Evolutionary conservation across 2,329 filamentous ascomycete genomes (phyloP).

Genomic region (Scedosporium minutisporum): DNA sequence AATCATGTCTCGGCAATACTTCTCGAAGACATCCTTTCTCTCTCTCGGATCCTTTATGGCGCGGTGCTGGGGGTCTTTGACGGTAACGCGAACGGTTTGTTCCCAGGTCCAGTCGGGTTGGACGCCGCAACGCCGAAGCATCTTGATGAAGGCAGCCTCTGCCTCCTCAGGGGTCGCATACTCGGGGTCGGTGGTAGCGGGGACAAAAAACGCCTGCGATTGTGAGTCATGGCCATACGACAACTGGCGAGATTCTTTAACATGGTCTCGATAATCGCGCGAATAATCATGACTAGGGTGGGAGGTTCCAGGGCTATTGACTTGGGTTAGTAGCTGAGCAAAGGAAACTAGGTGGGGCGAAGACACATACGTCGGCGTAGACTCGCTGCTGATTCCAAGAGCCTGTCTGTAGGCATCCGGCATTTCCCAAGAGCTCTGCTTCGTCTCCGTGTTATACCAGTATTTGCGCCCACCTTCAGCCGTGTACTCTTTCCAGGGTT

Average conservation of each 20-base stretch:
- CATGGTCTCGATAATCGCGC: constrained; percentile 8
- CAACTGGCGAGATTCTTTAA: constrained; percentile 47
- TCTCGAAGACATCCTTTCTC: constrained; percentile 83
- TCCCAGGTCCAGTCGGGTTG: constrained; percentile 92
- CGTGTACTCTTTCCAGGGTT: constrained; percentile 90
- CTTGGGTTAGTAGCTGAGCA: constrained; percentile 6
- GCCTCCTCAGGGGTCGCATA: constrained; percentile 77
- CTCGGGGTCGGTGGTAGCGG: constrained; percentile 62
- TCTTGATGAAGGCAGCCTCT: constrained; percentile 84
- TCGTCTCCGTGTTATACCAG: constrained; percentile 89
- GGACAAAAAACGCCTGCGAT: constrained; percentile 46
- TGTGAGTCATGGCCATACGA: constrained; percentile 46
- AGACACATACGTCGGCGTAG: constrained; percentile 31
- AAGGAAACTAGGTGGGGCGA: not conserved
- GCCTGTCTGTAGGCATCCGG: constrained; percentile 73
- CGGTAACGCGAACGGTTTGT: constrained; percentile 73
- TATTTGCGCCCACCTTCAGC: constrained; percentile 82
- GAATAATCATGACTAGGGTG: constrained; percentile 12
- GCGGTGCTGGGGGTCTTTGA: constrained; percentile 86
- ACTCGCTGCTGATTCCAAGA: constrained; percentile 46
- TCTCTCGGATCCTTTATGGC: constrained; percentile 89
- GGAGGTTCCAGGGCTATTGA: constrained; percentile 18
- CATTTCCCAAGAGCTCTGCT: constrained; percentile 91
- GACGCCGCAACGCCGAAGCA: constrained; percentile 74
- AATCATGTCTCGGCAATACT: constrained; percentile 84